Evolutionary conservation across 2,329 filamentous ascomycete genomes (phyloP), one percentile per base, ranked within the genome.

Genomic region (Beauveria medogensis): DNA sequence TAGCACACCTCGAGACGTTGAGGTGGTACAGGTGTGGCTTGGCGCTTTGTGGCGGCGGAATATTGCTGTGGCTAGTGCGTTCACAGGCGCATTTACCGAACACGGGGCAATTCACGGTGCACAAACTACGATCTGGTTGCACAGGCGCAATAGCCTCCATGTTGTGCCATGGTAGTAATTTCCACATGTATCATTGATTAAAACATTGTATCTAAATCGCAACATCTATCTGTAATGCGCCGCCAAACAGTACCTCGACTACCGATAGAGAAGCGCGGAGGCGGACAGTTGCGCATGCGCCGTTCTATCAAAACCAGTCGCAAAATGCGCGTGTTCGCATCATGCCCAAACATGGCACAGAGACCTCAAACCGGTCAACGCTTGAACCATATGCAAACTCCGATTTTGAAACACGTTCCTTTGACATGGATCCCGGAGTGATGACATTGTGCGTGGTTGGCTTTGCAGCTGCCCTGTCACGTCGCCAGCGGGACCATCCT

Each of bases 161-260:
- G n/a, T 16, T 14, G 7, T 18, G 12, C 20, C 34, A n/a, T 6
- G 43, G n/a, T 41, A 51, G 20, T 20, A 58, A 43, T 60, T 40
- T 22, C 43, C 28, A 60, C 50, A 48, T 55, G 43, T 30, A 60
- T 60, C 58, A 60, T 60, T 41, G 40, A 60, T 60, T 60, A 60
- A 60, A 59, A 60, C 51, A 47, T 55, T 48, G 28, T 60, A 60
- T 60, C 41, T 60, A 55, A 54, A 47, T 40, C 58, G 51, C 50
- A 55, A 48, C 48, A 40, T 54, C 58, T 60, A 54, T 47, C 50
- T 54, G 2, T 10, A 6, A 60, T 47, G 50, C 43, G 7, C 58
- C 30, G 44, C 51, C 28, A 47, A 20, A 22, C 20, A 20, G 41
- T 41, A 20, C 58, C 47, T 53, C 56, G 46, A 34, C 14, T 26